phyloP scores from a whole-genome alignment of 2,329 filamentous ascomycete species.

The Pseudogymnoascus sp. region DNA sequence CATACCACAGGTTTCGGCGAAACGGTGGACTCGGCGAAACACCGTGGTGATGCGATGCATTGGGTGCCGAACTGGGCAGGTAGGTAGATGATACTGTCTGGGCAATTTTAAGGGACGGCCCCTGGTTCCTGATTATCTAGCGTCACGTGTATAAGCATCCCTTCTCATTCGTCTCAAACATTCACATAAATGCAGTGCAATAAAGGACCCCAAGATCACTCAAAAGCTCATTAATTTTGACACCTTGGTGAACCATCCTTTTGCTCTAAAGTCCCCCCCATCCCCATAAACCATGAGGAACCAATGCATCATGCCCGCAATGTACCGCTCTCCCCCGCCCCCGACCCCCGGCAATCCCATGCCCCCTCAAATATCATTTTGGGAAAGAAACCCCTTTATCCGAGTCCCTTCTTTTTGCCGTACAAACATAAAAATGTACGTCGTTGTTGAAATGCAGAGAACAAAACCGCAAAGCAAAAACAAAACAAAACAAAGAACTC shows the following conservation, averaged over 20 bases:
- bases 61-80: neutral
- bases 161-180: neutral
- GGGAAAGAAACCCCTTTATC: neutral
- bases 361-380: conserved; percentile 1
- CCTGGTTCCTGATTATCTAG: neutral
- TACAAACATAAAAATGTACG: conserved; percentile 1
- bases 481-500: conserved; percentile 11
- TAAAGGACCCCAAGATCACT: neutral
- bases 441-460: neutral
- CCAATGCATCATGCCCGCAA: conserved; percentile 3
- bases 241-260: conserved; percentile 2
- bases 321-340: neutral
- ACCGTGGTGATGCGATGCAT: neutral
- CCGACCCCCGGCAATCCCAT: neutral
- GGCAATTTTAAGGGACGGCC: neutral
- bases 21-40: neutral
- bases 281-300: conserved; percentile 6
- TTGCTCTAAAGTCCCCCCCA: neutral
- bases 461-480: neutral
- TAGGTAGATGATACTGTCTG: neutral
- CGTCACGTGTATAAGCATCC: neutral
- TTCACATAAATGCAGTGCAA: neutral
- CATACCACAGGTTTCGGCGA: neutral
- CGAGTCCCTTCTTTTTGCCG: conserved; percentile 1
- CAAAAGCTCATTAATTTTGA: conserved; percentile 3